A percentile compares a stretch with the other conserved stretches of the same genome.
These are phyloP conservation scores for Stemphylium lycopersici DNA, from an alignment of 2,329 filamentous ascomycete genomes.

Conservation along the genomic window DNA sequence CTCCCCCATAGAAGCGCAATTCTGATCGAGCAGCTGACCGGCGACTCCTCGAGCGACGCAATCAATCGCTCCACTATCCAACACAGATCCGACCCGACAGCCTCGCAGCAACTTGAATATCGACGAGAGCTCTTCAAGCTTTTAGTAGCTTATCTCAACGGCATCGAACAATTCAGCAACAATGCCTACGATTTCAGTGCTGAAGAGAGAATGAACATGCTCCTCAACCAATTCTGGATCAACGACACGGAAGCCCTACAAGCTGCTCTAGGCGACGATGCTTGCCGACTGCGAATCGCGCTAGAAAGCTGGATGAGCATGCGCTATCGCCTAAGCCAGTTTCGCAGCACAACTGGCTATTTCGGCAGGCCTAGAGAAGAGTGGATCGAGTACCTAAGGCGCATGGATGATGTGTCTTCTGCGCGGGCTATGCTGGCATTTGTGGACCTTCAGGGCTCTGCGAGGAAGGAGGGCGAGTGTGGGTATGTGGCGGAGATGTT, in stretches of 20 bases:
- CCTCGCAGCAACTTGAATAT: conserved; percentile 1
- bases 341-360: conserved; percentile 10
- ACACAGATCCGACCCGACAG: neutral
- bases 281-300: neutral
- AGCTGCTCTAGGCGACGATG: neutral
- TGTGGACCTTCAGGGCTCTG: conserved; percentile 4
- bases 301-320: conserved; percentile 17
- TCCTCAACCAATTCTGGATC: conserved; percentile 14
- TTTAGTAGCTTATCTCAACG: conserved; percentile 3
- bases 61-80: neutral
- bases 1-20: neutral
- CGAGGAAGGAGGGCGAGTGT: neutral
- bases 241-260: conserved; percentile 1
- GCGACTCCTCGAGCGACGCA: neutral
- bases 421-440: conserved; percentile 16
- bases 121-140: conserved; percentile 19
- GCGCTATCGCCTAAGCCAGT: conserved; percentile 9
- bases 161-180: conserved; percentile 11
- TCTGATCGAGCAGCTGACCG: neutral
- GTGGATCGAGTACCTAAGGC: conserved; percentile 15
- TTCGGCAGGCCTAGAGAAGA: conserved; percentile 9
- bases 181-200: conserved; percentile 6
- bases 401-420: conserved; percentile 1
- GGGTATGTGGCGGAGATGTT: conserved; percentile 1
- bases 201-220: conserved; percentile 14